Base-by-base conservation (phyloP, 1,284 basidiomycete genomes). In the Sanghuangporus baumii region DNA sequence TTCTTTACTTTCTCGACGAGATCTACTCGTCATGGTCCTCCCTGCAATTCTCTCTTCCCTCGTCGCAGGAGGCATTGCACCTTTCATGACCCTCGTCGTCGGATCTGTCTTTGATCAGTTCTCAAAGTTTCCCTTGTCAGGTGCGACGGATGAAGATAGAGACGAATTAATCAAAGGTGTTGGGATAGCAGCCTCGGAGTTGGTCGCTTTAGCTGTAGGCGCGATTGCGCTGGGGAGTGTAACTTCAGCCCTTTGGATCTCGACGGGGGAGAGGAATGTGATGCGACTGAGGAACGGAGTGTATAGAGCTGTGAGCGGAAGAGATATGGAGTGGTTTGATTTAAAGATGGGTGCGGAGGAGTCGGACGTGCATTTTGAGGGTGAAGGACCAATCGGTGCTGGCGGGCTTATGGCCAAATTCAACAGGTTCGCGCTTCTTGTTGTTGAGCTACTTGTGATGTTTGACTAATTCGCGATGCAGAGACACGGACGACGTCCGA, bases 341-440 rank as follows among this genome's bases (percentile, higher is more conserved):
- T 75, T 83, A 54, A 89, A 91, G 65, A 88, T 91, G 83, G 91
- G 89, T 55, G 78, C 81, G 52, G 84, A 84, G 48, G 79, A 80
- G 48, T 77, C 80, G 63, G 78, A 81, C 46, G 5, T 18, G 2
- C 43, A 46, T 16, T 7, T 18, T 46, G 43, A 46, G 16, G 43
- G 43, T n/a, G 43, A 46, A n/a, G 81, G 82, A 50, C 80, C 83
- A 40, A 75, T 90, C 60, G 93, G 94, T 64, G 93, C 94, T 55
- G 96, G 91, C 63, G 96, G 96, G 18, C 79, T 98, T 51, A 97
- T 98, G 94, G 87, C 93, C 59, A 93, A 94, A 72, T 98, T 98
- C 72, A 85, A 91, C 31, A 87, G 87, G 95, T 93, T 66, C 69
- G 86, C 76, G 8, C 2, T 2, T 43, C 43, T 46, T 47, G 11